These are phyloP conservation scores for Cucurbita moschata DNA, from an alignment of 306 rosid genomes.

Conservation along the genomic window DNA sequence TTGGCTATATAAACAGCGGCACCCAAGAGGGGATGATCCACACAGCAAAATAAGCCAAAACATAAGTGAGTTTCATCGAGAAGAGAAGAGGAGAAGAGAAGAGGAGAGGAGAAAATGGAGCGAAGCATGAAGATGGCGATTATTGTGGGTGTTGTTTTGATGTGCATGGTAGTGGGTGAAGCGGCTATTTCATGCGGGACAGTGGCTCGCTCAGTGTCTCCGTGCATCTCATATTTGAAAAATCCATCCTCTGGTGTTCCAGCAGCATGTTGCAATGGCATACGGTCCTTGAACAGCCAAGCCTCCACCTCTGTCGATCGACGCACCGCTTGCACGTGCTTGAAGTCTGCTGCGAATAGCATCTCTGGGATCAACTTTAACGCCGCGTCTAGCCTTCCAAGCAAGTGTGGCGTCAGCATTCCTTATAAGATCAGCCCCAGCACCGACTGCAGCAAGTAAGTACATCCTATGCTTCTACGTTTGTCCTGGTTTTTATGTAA, in stretches of 20 bases:
- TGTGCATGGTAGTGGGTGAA: background rate
- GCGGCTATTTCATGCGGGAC: slow-evolving; percentile 20
- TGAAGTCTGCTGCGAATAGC: slow-evolving; percentile 22
- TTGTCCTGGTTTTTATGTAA: too few species aligned
- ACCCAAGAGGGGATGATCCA: background rate
- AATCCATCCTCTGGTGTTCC: background rate
- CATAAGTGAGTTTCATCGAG: too few species aligned
- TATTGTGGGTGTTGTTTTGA: background rate
- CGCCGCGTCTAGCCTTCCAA: slow-evolving; percentile 17
- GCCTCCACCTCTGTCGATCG: slow-evolving; percentile 47
- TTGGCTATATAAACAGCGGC: background rate
- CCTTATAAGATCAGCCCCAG: slow-evolving; percentile 52
- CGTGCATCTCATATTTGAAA: slow-evolving; percentile 24
- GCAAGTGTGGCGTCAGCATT: slow-evolving; percentile 27
- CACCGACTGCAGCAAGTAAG: slow-evolving; percentile 39
- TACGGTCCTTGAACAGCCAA: slow-evolving; percentile 9
- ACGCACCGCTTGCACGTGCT: slow-evolving; percentile 33
- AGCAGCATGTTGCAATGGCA: slow-evolving; percentile 34
- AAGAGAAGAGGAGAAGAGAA: too few species aligned
- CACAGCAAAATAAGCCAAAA: background rate
- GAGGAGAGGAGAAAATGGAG: background rate
- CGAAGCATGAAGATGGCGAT: background rate
- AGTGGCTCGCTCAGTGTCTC: slow-evolving; percentile 6
- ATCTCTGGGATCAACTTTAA: slow-evolving; percentile 3
- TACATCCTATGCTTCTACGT: too few species aligned